Evolutionary conservation across 495 filamentous ascomycete species (phyloP).

Genomic region (Cryomyces minteri): DNA sequence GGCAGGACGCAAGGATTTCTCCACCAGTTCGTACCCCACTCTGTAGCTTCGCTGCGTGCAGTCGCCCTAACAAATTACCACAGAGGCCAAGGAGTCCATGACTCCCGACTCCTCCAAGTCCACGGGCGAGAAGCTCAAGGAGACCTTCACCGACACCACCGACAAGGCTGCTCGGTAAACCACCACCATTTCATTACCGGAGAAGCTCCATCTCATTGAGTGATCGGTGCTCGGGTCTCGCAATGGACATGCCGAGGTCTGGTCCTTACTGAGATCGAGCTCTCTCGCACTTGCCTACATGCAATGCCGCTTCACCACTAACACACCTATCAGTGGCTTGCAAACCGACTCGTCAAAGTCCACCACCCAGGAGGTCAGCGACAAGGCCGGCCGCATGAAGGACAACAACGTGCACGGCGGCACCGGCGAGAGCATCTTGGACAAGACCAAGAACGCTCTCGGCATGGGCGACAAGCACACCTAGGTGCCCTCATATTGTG

Average conservation of each 20-base stretch:
- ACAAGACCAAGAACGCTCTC: constrained; percentile 40
- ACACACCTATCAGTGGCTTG: too few species aligned
- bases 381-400: constrained; percentile 41
- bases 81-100: constrained; percentile 41
- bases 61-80: constrained; percentile 4
- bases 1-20: constrained; percentile 46
- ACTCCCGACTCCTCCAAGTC: constrained; percentile 53
- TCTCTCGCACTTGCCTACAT: not conserved
- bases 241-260: not conserved
- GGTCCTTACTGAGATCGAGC: not conserved
- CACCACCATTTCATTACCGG: not conserved
- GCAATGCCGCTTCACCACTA: too few species aligned
- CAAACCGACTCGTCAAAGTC: constrained; percentile 39
- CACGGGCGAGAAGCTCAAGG: constrained; percentile 40
- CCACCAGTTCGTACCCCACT: constrained; percentile 27
- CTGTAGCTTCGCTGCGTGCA: too few species aligned
- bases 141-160: constrained; percentile 36
- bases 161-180: constrained; percentile 32
- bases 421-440: constrained; percentile 24
- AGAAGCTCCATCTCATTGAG: not conserved
- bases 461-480: constrained; percentile 25
- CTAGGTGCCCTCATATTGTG: too few species aligned
- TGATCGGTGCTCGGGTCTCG: not conserved
- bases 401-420: constrained; percentile 32
- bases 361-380: constrained; percentile 29